These are phyloP conservation scores for Chalara sp. DNA, from an alignment of 2,329 filamentous ascomycete genomes.

Conservation along the genomic window DNA sequence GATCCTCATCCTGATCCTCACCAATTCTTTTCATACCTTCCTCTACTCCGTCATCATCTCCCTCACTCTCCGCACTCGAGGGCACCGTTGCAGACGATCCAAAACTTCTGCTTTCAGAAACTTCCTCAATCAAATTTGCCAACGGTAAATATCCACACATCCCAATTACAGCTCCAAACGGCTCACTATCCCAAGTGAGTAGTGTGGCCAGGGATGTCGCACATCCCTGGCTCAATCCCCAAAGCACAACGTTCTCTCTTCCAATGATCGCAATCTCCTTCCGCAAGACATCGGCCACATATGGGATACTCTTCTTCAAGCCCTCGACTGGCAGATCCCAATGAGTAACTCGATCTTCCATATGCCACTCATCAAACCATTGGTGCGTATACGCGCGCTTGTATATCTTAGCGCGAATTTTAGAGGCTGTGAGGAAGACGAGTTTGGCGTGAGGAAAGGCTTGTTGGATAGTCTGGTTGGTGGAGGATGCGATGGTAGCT, in stretches of 20 bases:
- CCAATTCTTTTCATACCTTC: constrained; percentile 1
- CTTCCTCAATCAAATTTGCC: constrained; percentile 23
- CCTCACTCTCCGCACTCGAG: constrained; percentile 6
- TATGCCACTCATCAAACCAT: constrained; percentile 39
- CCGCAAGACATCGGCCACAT: constrained; percentile 32
- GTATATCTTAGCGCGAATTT: constrained; percentile 32
- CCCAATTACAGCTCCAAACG: constrained; percentile 33
- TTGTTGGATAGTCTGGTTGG: constrained; percentile 5
- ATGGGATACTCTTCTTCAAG: constrained; percentile 35
- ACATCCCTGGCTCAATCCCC: constrained; percentile 48
- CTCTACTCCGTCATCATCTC: background rate
- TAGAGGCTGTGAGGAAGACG: constrained; percentile 43
- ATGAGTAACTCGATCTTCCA: constrained; percentile 21
- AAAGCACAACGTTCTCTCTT: constrained; percentile 35
- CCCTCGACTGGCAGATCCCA: constrained; percentile 30
- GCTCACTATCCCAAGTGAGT: constrained; percentile 36
- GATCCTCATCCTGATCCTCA: constrained; percentile 3
- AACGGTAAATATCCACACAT: constrained; percentile 43
- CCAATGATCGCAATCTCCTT: constrained; percentile 33
- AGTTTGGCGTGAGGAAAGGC: constrained; percentile 38
- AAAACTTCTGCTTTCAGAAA: background rate
- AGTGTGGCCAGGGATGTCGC: constrained; percentile 37
- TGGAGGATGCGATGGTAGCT: constrained; percentile 13
- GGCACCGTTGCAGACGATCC: no score
- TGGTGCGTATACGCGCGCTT: constrained; percentile 34